A percentile compares a stretch with the other conserved stretches of the same genome.
Conservation (phyloP, 2,329 filamentous ascomycete species). For the Alternaria infectoria region DNA sequence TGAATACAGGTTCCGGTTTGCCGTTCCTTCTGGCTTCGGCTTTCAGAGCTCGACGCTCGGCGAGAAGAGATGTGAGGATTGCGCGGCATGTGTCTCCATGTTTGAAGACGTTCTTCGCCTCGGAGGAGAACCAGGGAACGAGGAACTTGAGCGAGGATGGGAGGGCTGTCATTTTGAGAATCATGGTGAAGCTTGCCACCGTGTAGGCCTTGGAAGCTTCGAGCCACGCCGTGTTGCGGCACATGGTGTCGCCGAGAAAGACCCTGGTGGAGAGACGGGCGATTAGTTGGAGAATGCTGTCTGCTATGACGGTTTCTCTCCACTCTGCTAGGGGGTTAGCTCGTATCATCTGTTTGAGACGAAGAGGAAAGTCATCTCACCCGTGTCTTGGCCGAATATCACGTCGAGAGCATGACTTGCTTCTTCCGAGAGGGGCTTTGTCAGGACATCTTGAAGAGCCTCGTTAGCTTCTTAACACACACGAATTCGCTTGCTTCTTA, state of each 20-base stretch:
- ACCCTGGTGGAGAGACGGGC: conserved; percentile 1
- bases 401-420: not conserved
- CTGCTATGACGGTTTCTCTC: not conserved
- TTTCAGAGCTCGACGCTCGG: not conserved
- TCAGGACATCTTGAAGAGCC: not conserved
- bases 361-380: not conserved
- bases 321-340: not conserved
- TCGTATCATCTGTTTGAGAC: not conserved
- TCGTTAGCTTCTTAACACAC: not conserved
- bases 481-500: not conserved
- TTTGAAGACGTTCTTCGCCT: not conserved
- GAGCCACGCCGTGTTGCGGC: conserved; percentile 50
- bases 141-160: not conserved
- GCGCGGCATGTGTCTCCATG: not conserved
- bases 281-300: not conserved
- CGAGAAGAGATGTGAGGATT: not conserved
- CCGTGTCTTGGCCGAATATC: not conserved
- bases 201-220: conserved; percentile 43
- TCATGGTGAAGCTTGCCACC: not conserved
- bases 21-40: not conserved
- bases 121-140: not conserved
- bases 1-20: not conserved
- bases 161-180: not conserved
- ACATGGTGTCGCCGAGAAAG: conserved; percentile 48
- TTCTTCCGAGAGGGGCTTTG: not conserved